Evolutionary conservation across 2,329 filamentous ascomycete genomes (phyloP), one percentile per base, ranked within the genome.

Genomic region (Nigrospora osmanthi): DNA sequence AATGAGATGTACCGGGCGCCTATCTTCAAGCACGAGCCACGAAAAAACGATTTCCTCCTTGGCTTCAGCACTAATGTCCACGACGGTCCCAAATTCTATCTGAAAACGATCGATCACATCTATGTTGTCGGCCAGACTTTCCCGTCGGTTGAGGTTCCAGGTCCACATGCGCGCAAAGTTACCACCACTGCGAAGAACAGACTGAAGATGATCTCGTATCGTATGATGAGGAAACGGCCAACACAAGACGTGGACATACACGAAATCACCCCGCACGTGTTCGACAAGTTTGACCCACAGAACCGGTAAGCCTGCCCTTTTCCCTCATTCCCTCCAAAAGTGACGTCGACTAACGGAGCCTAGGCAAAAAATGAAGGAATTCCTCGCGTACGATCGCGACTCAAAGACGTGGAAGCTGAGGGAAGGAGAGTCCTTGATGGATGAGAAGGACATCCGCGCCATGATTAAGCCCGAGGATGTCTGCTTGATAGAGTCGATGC

Each of bases 391-490:
- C 59, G 85, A 93, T 57, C 90, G 94, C 58, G 85, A 89, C 15
- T 78, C 83, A 43, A 90, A 90, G 58, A 87, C 88, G 31, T 98
- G 93, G 93, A 81, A 84, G 28, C 77, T 95, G 50, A 80, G 79
- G 42, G 71, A 80, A 10, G 80, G 80, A 17, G 87, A 96, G 53
- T 72, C 78, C 1, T 72, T 93, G 17, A 87, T 90, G 12, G 89
- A 95, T 48, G 86, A 91, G 58, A 78, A 85, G 19, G 80, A 80
- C 2, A 84, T 97, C 49, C 84, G 91, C 35, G 75, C 81, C 19
- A 89, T 94, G 83, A 89, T 98, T 54, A 91, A 90, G 52, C 91
- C 93, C 0, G 93, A 98, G 64, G 91, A 97, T 58, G 87, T 97
- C 1, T 97, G 89, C 63, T 68, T 96, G 38, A 81, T 97, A 30